phyloP scores from a whole-genome alignment of 2,329 filamentous ascomycete genomes.

The Pochonia chlamydosporia region DNA sequence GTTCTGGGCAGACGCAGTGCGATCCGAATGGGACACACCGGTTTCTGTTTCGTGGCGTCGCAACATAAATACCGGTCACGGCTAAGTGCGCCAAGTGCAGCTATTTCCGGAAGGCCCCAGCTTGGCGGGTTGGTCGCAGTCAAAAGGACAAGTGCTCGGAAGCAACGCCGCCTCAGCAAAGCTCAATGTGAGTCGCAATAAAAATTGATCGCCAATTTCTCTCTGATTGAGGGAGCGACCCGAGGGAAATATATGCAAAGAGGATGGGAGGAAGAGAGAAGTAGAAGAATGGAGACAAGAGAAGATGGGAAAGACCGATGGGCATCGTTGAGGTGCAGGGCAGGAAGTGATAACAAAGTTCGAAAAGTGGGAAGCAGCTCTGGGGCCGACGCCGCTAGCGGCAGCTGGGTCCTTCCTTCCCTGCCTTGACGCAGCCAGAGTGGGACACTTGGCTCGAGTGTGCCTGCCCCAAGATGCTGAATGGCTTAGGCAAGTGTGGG shows the following conservation, averaged over 20 bases:
- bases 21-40: not conserved
- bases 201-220: too few relatives aligned
- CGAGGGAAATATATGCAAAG: not conserved
- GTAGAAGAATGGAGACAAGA: too few relatives aligned
- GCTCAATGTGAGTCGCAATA: not conserved
- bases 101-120: not conserved
- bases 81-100: not conserved
- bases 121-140: not conserved
- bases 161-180: not conserved
- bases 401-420: not conserved
- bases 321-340: not conserved
- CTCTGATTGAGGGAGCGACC: too few relatives aligned
- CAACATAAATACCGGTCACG: not conserved
- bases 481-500: too few relatives aligned
- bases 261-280: not conserved
- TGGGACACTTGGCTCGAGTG: not conserved
- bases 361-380: constrained; percentile 4
- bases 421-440: not conserved
- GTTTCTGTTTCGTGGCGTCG: not conserved
- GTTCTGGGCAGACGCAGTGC: too few relatives aligned
- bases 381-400: constrained; percentile 2
- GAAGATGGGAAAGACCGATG: not conserved
- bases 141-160: not conserved
- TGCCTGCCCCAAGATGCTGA: not conserved
- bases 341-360: not conserved